Conservation (phyloP, 83 land plant genomes). For the Larix sibirica region DNA sequence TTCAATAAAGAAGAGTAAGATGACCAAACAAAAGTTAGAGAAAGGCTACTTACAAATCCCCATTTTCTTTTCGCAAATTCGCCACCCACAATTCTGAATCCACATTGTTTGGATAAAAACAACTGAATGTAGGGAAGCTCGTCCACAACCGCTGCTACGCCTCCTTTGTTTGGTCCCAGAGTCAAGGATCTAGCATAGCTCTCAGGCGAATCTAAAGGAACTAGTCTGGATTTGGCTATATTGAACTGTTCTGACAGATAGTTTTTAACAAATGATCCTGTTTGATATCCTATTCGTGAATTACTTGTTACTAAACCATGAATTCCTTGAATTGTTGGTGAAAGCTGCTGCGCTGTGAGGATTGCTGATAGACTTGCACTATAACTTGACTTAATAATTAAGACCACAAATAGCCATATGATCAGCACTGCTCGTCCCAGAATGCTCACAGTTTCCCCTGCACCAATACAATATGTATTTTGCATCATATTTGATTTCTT, state of each 20-base stretch:
- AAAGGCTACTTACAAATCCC: conserved; percentile 80
- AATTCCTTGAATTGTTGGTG: conserved; percentile 72
- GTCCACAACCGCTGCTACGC: conserved; percentile 73
- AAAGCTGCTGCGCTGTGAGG: conserved; percentile 82
- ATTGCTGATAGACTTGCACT: conserved; percentile 89
- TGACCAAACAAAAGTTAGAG: not conserved
- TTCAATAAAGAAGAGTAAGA: not conserved
- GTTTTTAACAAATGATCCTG: conserved; percentile 83
- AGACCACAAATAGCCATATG: no score
- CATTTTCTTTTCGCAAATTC: conserved; percentile 81
- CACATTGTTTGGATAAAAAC: conserved; percentile 41
- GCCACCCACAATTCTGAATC: no score
- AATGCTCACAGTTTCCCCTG: conserved; percentile 54
- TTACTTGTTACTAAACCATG: conserved; percentile 53
- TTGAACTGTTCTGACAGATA: conserved; percentile 60
- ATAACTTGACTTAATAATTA: conserved; percentile 51
- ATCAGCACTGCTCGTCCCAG: conserved; percentile 21
- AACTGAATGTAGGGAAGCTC: conserved; percentile 51
- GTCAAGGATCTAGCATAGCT: conserved; percentile 68
- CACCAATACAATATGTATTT: conserved; percentile 51
- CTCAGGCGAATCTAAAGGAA: conserved; percentile 50
- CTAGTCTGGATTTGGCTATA: conserved; percentile 65
- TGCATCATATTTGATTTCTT: not conserved
- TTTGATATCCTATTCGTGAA: conserved; percentile 80
- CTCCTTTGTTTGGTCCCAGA: conserved; percentile 71